These are phyloP conservation scores for Abortiporus biennis DNA, from an alignment of 1,284 basidiomycete species.

Conservation along the genomic window DNA sequence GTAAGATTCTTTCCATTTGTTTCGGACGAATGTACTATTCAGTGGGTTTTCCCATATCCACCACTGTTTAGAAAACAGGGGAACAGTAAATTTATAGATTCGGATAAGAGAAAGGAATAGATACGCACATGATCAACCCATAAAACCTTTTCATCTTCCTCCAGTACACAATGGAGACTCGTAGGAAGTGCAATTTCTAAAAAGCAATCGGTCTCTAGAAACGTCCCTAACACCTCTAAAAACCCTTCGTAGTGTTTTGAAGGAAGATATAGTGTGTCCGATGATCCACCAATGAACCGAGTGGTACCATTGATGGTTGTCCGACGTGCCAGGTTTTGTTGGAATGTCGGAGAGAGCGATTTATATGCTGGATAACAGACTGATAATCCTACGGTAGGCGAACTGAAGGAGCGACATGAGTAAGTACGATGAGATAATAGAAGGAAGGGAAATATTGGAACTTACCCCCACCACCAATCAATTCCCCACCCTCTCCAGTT, in stretches of 20 bases:
- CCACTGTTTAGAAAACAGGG: conserved; percentile 27
- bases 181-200: conserved; percentile 44
- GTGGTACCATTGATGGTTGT: conserved; percentile 27
- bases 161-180: conserved; percentile 33
- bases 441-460: too few species aligned
- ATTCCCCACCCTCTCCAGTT: conserved; percentile 33
- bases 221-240: conserved; percentile 34
- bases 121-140: conserved; percentile 41
- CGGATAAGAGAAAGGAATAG: conserved; percentile 1
- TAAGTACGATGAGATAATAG: too few species aligned
- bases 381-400: conserved; percentile 35
- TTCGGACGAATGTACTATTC: conserved; percentile 37
- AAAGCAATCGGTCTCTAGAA: conserved; percentile 43
- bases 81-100: neutral
- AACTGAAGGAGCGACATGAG: too few species aligned
- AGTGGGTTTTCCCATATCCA: conserved; percentile 45
- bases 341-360: conserved; percentile 27
- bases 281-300: conserved; percentile 40
- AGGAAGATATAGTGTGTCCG: conserved; percentile 45
- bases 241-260: conserved; percentile 31
- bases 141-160: conserved; percentile 32
- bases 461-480: conserved; percentile 43
- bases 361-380: conserved; percentile 37
- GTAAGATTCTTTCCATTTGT: conserved; percentile 36
- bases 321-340: conserved; percentile 29